Percentiles rank a stretch among this genome's conserved stretches.
Conservation (phyloP, 345 rosid species). For the Leavenworthia alabamica region DNA sequence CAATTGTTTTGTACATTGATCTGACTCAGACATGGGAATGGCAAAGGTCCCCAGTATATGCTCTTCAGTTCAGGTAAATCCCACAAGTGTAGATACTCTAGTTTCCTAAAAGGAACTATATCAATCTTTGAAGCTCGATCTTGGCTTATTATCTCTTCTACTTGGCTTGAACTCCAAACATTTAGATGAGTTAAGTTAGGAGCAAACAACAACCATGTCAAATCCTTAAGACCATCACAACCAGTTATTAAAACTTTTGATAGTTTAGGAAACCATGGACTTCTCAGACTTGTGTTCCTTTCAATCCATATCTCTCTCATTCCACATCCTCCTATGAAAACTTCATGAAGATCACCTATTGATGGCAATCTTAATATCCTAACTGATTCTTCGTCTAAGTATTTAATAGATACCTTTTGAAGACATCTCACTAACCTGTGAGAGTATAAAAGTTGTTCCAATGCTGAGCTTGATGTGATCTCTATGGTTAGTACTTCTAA, state of each 20-base stretch:
- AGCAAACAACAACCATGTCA: slow-evolving; percentile 24
- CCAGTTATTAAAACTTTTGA: not conserved
- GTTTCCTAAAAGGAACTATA: not conserved
- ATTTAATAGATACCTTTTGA: not conserved
- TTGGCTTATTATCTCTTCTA: slow-evolving; percentile 19
- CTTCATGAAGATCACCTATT: not conserved
- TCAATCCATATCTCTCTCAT: not conserved
- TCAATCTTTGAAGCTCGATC: not conserved
- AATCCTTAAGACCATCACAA: slow-evolving; percentile 9
- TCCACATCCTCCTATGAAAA: not conserved
- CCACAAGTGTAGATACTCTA: not conserved
- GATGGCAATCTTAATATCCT: not conserved
- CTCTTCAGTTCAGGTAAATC: slow-evolving; percentile 1
- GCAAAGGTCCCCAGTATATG: slow-evolving; percentile 15
- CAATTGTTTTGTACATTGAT: not conserved
- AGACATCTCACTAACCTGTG: slow-evolving; percentile 2
- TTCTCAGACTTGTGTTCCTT: not conserved
- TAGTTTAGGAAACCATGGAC: not conserved
- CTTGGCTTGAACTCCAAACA: not conserved
- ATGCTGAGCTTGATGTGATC: not conserved
- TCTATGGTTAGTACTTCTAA: not conserved
- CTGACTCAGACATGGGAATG: not conserved
- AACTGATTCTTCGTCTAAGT: not conserved
- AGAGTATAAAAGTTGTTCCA: not conserved
- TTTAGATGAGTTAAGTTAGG: slow-evolving; percentile 11